Base-by-base conservation (phyloP, 441 rosid species). In the Omphalea diandra region DNA sequence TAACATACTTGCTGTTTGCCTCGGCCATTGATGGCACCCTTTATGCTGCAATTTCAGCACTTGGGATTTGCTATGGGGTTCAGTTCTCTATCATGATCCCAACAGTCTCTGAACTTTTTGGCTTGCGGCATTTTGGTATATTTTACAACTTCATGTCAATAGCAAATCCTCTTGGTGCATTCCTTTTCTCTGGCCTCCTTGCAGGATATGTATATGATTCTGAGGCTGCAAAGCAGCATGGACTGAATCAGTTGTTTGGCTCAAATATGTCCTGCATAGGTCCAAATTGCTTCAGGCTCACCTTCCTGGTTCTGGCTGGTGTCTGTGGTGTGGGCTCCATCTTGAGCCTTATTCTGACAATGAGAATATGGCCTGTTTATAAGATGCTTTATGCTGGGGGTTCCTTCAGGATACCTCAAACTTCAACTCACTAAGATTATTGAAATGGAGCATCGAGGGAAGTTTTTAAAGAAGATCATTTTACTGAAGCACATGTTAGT, bases 111-210 rank as follows among this genome's bases (percentile, higher is more conserved):
- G 97, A 90, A 81, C 96, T 95, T 68, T 95, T 95, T 33, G 97
- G 97, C 32, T 79, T 89, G 77, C 81, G 86, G 65, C 83, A 92
- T 67, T 92, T 94, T 55, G 97, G 99, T 56, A 72, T 94, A 56
- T 85, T 92, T 57, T 90, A 85, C 83, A 90, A 86, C 81, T 85
- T 95, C 84, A 74, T 95, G 75, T 79, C 70, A 65, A 68, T 92
- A 32, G 99, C 97, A 14, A 95, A 92, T 76, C 99, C 95, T 2
- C 54, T 86, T 5, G 98, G 99, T 24, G 98, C 97, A 11, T 65
- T 92, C 36, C 84, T 92, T 71, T 90, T 95, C 90, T 92, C 97
- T 0, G 88, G 86, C 50, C 64, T 83, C 52, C 86, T 95, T 3
- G 98, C 95, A 0, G 96, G 96, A 61, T 76, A 84, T 70, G 79